Evolutionary conservation across 495 filamentous ascomycete species (phyloP), one percentile per base, ranked within the genome.

Genomic region (Cercophora samala): DNA sequence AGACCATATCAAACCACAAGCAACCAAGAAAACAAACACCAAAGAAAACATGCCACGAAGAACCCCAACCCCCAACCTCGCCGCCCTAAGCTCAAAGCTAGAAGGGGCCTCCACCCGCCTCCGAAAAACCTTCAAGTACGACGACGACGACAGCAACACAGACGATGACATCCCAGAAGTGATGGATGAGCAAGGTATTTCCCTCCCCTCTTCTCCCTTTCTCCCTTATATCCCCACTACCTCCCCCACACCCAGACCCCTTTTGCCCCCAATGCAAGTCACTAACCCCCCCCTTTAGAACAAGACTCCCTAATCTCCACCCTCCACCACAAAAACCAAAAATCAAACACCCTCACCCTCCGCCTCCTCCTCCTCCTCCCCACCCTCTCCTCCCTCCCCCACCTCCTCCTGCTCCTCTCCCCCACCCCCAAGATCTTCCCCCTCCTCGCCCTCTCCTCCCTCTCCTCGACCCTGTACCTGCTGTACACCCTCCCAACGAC

Each of bases 241-340:
- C n/a, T n/a, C n/a, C n/a, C n/a, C n/a, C n/a, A n/a, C n/a, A n/a
- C n/a, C n/a, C n/a, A n/a, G n/a, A n/a, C n/a, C n/a, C n/a, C n/a
- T n/a, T n/a, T n/a, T n/a, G n/a, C n/a, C n/a, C n/a, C n/a, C n/a
- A n/a, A n/a, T n/a, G n/a, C n/a, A n/a, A 29, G 5, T 29, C 26
- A 5, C 26, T 29, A 29, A 29, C 26, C 26, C 1, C 26, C 8
- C 3, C 3, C 3, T n/a, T n/a, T 72, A 86, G 88, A 93, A 73
- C 91, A 95, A 80, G 91, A 93, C 71, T 75, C 78, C 60, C 77
- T 93, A 0, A 93, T 95, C 68, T 65, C 73, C 13, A 70, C 76
- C 66, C 82, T 93, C n/a, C 21, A 74, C 82, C 42, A 59, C 70
- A 88, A 93, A 79, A 77, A 81, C 46, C 66, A 70, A n/a, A n/a